A percentile compares a stretch with the other conserved stretches of the same genome.
Conservation (phyloP, 164 flowering plant species). For the Vitis riparia region DNA sequence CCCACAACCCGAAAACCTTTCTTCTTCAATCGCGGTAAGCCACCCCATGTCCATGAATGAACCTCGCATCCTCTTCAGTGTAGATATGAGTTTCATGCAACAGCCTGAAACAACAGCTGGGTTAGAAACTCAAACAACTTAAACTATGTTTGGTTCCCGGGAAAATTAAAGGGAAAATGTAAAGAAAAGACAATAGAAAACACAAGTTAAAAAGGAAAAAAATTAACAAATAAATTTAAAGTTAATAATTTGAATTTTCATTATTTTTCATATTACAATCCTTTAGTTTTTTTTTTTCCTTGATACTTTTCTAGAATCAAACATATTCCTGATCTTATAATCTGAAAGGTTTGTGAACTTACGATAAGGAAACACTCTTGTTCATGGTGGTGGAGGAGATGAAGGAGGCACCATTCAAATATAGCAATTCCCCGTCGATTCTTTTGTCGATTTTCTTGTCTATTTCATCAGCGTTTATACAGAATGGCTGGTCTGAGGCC, state of each 20-base stretch:
- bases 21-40: slow-evolving; percentile 36
- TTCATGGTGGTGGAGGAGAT: slow-evolving; percentile 68
- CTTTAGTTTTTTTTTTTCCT: neutral
- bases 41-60: slow-evolving; percentile 74
- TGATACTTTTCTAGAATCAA: neutral
- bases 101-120: slow-evolving; percentile 44
- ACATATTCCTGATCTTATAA: neutral
- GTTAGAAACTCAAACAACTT: no score
- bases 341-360: slow-evolving; percentile 17
- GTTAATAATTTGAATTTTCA: no score
- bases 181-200: no score
- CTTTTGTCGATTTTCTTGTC: slow-evolving; percentile 62
- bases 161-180: no score
- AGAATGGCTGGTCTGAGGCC: slow-evolving; percentile 80
- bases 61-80: slow-evolving; percentile 80
- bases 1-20: neutral
- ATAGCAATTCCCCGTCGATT: slow-evolving; percentile 61
- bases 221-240: no score
- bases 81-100: slow-evolving; percentile 82
- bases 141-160: no score
- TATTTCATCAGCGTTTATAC: slow-evolving; percentile 51
- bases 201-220: no score
- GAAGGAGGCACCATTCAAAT: slow-evolving; percentile 60
- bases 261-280: no score
- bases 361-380: slow-evolving; percentile 62